phyloP scores from a whole-genome alignment of 2,329 filamentous ascomycete species.

The Xylariaceae sp. region DNA sequence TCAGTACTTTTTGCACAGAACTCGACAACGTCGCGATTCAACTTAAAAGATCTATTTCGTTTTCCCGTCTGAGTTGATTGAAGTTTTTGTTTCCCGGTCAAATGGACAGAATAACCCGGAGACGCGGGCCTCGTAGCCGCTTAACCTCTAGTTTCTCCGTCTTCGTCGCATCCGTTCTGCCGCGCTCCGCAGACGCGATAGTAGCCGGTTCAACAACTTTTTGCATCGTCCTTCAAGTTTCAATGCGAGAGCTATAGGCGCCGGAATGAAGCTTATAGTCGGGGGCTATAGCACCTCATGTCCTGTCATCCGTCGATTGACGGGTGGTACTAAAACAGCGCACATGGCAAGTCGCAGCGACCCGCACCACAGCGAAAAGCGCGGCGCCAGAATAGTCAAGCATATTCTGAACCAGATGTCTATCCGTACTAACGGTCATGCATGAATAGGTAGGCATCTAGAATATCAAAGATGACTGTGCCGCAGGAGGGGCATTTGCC shows the following conservation, averaged over 20 bases:
- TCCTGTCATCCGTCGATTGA: neutral
- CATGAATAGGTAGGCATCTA: no score
- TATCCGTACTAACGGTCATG: no score
- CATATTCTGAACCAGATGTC: no score
- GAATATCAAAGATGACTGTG: no score
- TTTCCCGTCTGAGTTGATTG: neutral
- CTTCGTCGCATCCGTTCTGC: slow-evolving; percentile 8
- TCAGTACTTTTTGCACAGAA: neutral
- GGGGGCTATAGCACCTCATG: neutral
- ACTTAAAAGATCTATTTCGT: no score
- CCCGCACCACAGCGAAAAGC: neutral
- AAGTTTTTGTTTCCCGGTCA: neutral
- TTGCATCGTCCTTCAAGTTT: slow-evolving; percentile 3
- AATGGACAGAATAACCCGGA: slow-evolving; percentile 13
- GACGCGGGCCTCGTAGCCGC: slow-evolving; percentile 20
- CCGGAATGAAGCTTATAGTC: no score
- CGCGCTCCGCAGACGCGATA: slow-evolving; percentile 12
- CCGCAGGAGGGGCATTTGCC: no score
- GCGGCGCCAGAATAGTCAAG: neutral
- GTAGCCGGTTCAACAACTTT: slow-evolving; percentile 13
- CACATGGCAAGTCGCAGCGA: neutral
- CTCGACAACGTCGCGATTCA: neutral
- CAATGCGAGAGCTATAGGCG: neutral
- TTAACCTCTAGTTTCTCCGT: slow-evolving; percentile 13
- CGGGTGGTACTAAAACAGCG: neutral